Evolutionary conservation across 225 moss, liverwort and hornwort genomes (phyloP).

Genomic region (Pleurozium schreberi): DNA sequence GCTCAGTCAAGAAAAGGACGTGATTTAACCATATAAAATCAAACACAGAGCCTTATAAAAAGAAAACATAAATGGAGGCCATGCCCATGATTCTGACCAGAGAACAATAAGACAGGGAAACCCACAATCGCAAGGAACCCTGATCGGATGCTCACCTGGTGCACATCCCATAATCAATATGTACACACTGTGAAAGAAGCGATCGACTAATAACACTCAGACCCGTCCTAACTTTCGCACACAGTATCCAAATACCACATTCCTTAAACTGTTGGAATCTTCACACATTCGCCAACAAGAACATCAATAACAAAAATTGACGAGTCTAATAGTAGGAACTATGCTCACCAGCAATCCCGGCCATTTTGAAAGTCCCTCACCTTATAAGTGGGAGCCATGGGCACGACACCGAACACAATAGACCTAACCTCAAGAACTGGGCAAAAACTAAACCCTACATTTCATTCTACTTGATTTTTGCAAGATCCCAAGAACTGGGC

Average conservation of each 20-base stretch:
- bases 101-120: not conserved
- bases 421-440: not conserved
- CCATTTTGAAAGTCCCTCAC: too few relatives aligned
- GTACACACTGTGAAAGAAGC: not conserved
- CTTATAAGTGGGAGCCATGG: not conserved
- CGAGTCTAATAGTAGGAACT: not conserved
- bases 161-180: not conserved
- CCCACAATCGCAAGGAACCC: not conserved
- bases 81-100: not conserved
- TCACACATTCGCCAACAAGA: not conserved
- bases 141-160: not conserved
- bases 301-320: not conserved
- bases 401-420: not conserved
- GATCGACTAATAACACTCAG: not conserved
- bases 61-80: not conserved
- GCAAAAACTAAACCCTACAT: not conserved
- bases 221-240: not conserved
- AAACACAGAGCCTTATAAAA: not conserved
- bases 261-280: not conserved
- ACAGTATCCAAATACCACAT: not conserved
- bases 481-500: not conserved
- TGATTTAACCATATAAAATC: not conserved
- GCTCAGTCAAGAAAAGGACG: constrained; percentile 73
- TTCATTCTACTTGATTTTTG: not conserved
- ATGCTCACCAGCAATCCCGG: not conserved